phyloP scores from a whole-genome alignment of 1,284 basidiomycete species.

The Somion occarium region DNA sequence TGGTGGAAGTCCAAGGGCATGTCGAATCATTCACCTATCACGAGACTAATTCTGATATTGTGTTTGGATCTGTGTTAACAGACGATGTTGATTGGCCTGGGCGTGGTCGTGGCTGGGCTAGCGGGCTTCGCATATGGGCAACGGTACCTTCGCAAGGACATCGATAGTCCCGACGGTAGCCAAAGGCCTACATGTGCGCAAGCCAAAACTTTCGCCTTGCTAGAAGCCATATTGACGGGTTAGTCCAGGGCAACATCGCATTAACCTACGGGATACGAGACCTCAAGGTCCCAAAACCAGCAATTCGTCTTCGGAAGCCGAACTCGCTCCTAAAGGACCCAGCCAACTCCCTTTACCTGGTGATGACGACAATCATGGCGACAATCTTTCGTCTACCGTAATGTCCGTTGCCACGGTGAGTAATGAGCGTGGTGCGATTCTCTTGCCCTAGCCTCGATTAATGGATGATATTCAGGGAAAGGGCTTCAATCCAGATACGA shows the following conservation, averaged over 20 bases:
- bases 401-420: background rate
- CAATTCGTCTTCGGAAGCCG: background rate
- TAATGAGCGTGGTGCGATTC: too few relatives aligned
- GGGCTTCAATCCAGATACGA: background rate
- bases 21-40: background rate
- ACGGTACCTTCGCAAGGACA: background rate
- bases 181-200: background rate
- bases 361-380: background rate
- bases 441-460: too few relatives aligned
- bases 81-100: background rate
- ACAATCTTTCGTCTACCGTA: background rate
- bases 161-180: background rate
- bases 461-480: background rate
- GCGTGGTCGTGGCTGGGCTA: background rate
- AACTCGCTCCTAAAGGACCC: background rate
- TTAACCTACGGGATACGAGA: background rate
- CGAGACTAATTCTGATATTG: background rate
- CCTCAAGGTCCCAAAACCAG: background rate
- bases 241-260: background rate
- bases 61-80: background rate
- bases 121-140: background rate
- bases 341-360: background rate
- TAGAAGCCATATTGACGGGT: background rate
- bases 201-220: background rate
- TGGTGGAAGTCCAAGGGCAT: background rate